These are phyloP conservation scores for Ampelomyces quisqualis DNA, from an alignment of 2,329 filamentous ascomycete species.

Conservation along the genomic window DNA sequence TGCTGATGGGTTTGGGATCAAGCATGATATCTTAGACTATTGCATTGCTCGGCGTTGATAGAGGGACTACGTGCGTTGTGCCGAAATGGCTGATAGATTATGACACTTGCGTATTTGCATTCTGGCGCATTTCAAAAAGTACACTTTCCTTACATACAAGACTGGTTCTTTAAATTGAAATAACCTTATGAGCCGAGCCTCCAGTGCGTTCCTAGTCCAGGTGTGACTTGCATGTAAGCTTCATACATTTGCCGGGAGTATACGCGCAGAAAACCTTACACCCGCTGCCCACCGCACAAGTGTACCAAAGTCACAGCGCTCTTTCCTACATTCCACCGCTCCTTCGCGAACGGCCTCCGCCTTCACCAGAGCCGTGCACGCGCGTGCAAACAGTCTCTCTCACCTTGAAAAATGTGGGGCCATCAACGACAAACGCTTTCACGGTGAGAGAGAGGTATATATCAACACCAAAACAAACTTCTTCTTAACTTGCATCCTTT, in stretches of 20 bases:
- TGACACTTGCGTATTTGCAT: conserved; percentile 2
- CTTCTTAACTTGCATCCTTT: too few relatives aligned
- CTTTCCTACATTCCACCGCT: too few relatives aligned
- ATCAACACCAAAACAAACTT: not conserved
- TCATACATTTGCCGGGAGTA: too few relatives aligned
- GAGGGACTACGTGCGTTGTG: conserved; percentile 4
- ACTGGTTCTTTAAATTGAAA: too few relatives aligned
- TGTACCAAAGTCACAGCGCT: too few relatives aligned
- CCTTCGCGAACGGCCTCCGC: not conserved
- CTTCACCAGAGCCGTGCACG: not conserved
- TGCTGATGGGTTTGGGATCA: conserved; percentile 5
- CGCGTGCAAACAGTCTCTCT: not conserved
- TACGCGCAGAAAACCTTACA: not conserved
- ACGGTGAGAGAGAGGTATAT: not conserved
- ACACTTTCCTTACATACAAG: not conserved
- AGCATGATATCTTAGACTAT: conserved; percentile 20
- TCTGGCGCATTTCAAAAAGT: conserved; percentile 3
- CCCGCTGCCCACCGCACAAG: not conserved
- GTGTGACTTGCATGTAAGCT: not conserved
- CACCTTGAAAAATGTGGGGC: not conserved
- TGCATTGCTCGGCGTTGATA: conserved; percentile 20
- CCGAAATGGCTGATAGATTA: conserved; percentile 5
- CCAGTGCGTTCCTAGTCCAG: not conserved
- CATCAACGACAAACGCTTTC: conserved; percentile 2
- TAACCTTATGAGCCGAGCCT: too few relatives aligned